Conservation (phyloP, 306 rosid genomes). For the Abrus pulchellus region DNA sequence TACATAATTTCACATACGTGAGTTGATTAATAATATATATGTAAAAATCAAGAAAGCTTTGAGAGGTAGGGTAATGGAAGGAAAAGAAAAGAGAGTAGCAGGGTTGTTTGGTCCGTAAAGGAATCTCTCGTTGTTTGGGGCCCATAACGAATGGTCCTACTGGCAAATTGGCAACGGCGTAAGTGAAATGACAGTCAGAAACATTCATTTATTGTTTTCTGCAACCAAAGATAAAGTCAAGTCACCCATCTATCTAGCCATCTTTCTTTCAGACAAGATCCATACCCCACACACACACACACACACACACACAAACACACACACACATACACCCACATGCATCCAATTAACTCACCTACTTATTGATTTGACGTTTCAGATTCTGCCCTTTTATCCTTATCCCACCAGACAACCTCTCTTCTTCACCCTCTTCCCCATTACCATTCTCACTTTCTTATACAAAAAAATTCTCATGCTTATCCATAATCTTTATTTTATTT, state of each 20-base stretch:
- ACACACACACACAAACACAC: too few species aligned
- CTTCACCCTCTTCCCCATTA: neutral
- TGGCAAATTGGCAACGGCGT: constrained; percentile 10
- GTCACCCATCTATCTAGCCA: constrained; percentile 46
- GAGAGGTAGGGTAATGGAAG: neutral
- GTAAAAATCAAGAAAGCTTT: too few species aligned
- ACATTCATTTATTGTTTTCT: constrained; percentile 53
- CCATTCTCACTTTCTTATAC: neutral
- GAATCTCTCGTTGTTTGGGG: constrained; percentile 38
- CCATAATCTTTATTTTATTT: too few species aligned
- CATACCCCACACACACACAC: constrained; percentile 42
- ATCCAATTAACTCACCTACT: constrained; percentile 61
- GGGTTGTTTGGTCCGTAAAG: neutral
- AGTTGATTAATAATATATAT: neutral
- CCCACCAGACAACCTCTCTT: constrained; percentile 46
- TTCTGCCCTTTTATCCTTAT: constrained; percentile 68
- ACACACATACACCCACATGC: constrained; percentile 56
- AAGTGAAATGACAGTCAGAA: constrained; percentile 55
- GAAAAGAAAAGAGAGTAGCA: neutral
- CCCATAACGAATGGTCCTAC: constrained; percentile 14
- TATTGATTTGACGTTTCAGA: constrained; percentile 95
- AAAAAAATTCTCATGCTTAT: too few species aligned
- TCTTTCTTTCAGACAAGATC: constrained; percentile 63
- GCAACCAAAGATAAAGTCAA: constrained; percentile 46
- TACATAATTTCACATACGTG: neutral